A percentile compares a stretch with the other conserved stretches of the same genome.
These are phyloP conservation scores for Fomitopsis schrenkii DNA, from an alignment of 1,284 basidiomycete genomes.

Conservation along the genomic window DNA sequence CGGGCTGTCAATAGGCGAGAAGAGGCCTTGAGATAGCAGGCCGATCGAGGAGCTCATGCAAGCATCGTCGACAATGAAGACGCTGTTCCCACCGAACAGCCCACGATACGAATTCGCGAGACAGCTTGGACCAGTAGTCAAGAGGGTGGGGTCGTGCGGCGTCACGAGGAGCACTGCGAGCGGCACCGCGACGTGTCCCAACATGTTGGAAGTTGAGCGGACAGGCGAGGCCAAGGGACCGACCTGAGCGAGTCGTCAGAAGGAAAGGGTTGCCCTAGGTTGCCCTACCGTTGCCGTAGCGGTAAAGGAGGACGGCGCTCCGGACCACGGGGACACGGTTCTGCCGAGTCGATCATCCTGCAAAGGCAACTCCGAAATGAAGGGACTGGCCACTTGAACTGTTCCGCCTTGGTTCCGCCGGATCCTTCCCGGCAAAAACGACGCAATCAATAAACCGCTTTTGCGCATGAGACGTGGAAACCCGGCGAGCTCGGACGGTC, in stretches of 20 bases:
- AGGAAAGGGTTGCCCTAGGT: background rate
- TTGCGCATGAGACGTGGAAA: too few species aligned
- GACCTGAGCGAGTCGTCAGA: background rate
- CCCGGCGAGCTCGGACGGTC: too few species aligned
- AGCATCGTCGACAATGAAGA: conserved; percentile 42
- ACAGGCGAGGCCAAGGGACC: background rate
- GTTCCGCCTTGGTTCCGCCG: too few species aligned
- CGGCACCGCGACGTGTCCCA: conserved; percentile 14
- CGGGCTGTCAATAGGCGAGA: conserved; percentile 7
- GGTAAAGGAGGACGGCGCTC: background rate
- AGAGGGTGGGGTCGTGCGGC: conserved; percentile 18
- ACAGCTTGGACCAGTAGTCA: conserved; percentile 32
- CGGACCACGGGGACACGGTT: background rate
- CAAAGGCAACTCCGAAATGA: background rate
- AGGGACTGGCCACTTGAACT: background rate
- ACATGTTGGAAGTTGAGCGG: background rate
- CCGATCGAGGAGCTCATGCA: conserved; percentile 19
- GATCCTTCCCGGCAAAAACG: too few species aligned
- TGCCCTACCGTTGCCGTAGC: background rate
- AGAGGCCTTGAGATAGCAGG: conserved; percentile 6
- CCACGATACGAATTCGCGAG: conserved; percentile 50
- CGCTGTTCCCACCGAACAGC: conserved; percentile 41
- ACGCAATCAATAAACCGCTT: too few species aligned
- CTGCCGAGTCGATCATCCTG: background rate
- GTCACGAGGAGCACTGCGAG: conserved; percentile 22